A percentile compares a stretch with the other conserved stretches of the same genome.
These are phyloP conservation scores for Xanthoconium separans DNA, from an alignment of 1,284 basidiomycete species.

Conservation along the genomic window DNA sequence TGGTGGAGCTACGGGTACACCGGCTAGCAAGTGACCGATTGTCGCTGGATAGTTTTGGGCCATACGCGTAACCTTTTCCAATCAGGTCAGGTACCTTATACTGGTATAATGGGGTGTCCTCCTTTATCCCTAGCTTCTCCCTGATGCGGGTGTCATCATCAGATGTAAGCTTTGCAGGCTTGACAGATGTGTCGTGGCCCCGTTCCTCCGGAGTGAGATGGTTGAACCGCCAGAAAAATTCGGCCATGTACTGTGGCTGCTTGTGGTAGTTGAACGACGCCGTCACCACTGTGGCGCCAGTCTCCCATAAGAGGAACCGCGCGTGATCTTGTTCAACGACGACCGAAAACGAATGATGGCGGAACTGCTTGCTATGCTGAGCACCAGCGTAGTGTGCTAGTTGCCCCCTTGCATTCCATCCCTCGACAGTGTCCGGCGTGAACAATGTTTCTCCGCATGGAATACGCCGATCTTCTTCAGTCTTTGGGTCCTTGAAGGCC, in stretches of 20 bases:
- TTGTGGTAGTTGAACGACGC: conserved; percentile 14
- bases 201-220: conserved; percentile 1
- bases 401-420: background rate
- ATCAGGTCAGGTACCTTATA: background rate
- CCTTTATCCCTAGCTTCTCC: background rate
- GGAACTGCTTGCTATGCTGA: conserved; percentile 10
- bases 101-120: background rate
- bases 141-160: background rate
- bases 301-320: conserved; percentile 27
- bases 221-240: conserved; percentile 20
- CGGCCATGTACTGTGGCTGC: conserved; percentile 5
- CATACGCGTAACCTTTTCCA: background rate
- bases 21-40: background rate
- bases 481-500: background rate
- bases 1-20: conserved; percentile 6
- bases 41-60: background rate
- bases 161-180: background rate
- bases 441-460: background rate
- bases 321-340: conserved; percentile 12
- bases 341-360: conserved; percentile 16
- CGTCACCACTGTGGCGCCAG: conserved; percentile 17
- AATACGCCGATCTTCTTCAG: background rate
- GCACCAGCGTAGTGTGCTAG: conserved; percentile 6
- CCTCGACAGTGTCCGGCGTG: background rate
- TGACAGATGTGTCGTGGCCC: conserved; percentile 7